Evolutionary conservation across 106 monocot genomes (phyloP).

Genomic region (Allium fistulosum): DNA sequence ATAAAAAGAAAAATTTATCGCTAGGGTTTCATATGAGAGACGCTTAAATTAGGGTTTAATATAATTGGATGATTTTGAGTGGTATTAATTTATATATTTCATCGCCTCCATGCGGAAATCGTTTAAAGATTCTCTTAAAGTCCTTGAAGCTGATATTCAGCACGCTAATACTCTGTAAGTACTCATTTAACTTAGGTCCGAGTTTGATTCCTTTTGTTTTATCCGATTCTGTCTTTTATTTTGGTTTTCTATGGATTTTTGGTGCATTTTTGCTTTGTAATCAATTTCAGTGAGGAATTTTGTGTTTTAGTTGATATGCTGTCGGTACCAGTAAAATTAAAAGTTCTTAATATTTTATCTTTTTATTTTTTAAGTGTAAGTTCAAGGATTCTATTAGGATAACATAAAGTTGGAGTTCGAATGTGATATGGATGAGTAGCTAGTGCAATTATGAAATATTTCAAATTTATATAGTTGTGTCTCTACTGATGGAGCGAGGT

Average conservation of each 20-base stretch:
- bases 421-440: too few species aligned
- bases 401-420: too few species aligned
- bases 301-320: too few species aligned
- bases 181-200: neutral
- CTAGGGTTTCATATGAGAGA: constrained; percentile 2
- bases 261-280: too few species aligned
- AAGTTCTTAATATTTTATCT: too few species aligned
- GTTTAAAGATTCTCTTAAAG: constrained; percentile 98
- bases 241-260: neutral
- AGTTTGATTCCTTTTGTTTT: neutral
- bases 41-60: neutral
- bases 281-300: too few species aligned
- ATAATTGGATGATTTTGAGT: constrained; percentile 8
- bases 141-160: constrained; percentile 97
- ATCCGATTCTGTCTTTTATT: neutral
- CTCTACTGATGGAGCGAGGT: neutral
- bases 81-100: constrained; percentile 9
- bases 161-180: constrained; percentile 96
- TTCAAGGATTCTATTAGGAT: too few species aligned
- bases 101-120: constrained; percentile 75
- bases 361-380: too few species aligned
- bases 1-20: constrained; percentile 1
- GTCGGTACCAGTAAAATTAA: too few species aligned
- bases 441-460: too few species aligned
- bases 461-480: neutral